Conservation (phyloP, 1,284 basidiomycete genomes). For the Salmacisia buchloeana region DNA sequence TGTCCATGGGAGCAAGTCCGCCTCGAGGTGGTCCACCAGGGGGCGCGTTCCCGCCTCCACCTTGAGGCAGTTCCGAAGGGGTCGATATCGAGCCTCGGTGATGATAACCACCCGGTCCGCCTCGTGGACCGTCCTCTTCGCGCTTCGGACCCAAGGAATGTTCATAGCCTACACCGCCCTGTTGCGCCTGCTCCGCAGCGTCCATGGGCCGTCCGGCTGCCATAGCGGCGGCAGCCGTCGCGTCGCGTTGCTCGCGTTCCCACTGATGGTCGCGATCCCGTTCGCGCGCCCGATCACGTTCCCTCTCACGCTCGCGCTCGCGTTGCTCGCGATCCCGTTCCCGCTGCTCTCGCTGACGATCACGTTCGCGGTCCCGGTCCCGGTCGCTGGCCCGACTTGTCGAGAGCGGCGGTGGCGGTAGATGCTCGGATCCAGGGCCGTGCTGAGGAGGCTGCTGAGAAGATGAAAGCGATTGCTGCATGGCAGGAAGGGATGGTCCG, state of each 20-base stretch:
- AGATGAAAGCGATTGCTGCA: no score
- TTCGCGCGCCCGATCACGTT: slow-evolving; percentile 9
- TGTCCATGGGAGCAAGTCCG: neutral
- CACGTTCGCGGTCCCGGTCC: slow-evolving; percentile 42
- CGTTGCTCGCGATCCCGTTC: slow-evolving; percentile 28
- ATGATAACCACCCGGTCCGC: neutral
- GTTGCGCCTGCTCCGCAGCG: no score
- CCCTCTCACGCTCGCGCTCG: slow-evolving; percentile 30
- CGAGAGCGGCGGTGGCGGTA: no score
- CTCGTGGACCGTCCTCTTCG: neutral
- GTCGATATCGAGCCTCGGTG: slow-evolving; percentile 2
- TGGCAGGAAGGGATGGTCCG: no score
- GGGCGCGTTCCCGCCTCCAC: slow-evolving; percentile 22
- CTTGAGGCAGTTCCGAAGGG: neutral
- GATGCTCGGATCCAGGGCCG: no score
- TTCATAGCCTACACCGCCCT: neutral
- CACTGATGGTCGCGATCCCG: neutral
- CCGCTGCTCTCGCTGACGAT: slow-evolving; percentile 40
- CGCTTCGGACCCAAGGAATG: slow-evolving; percentile 1
- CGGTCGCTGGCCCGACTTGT: slow-evolving; percentile 30
- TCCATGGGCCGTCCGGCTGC: neutral
- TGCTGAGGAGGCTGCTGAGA: no score
- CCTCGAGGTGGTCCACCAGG: slow-evolving; percentile 15
- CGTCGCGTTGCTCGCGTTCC: slow-evolving; percentile 1
- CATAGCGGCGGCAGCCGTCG: neutral